phyloP scores from a whole-genome alignment of 2,329 filamentous ascomycete genomes.

The Botrytis elliptica region DNA sequence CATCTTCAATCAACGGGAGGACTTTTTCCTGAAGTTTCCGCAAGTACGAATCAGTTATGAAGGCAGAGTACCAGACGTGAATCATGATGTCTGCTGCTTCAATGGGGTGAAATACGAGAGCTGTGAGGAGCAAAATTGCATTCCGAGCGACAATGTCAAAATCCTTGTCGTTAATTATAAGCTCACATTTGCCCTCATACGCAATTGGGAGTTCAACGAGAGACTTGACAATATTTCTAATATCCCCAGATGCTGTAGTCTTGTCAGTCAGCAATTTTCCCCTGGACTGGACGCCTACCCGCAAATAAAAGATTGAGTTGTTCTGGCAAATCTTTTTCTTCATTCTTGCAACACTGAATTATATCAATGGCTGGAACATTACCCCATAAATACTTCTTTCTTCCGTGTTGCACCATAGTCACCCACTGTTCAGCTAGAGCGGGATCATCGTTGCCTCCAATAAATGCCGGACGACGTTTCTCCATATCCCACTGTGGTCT shows the following conservation, averaged over 20 bases:
- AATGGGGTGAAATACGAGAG: not conserved
- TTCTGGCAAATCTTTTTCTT: not conserved
- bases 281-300: not conserved
- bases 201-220: not conserved
- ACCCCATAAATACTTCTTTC: conserved; percentile 17
- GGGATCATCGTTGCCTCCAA: not conserved
- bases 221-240: conserved; percentile 44
- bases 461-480: conserved; percentile 31
- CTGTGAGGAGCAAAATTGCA: conserved; percentile 12
- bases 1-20: conserved; percentile 3
- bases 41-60: not conserved
- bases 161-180: conserved; percentile 31
- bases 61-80: conserved; percentile 19
- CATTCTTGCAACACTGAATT: not conserved
- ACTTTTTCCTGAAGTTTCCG: not conserved
- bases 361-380: conserved; percentile 20
- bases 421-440: not conserved
- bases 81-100: conserved; percentile 16
- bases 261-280: not conserved
- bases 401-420: not conserved
- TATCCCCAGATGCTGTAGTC: conserved; percentile 42
- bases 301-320: conserved; percentile 13
- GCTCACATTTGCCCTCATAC: conserved; percentile 40
- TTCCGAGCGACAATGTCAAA: conserved; percentile 24
- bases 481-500: conserved; percentile 6